Base-by-base conservation (phyloP, 2,329 filamentous ascomycete genomes). In the Phoma sp. region DNA sequence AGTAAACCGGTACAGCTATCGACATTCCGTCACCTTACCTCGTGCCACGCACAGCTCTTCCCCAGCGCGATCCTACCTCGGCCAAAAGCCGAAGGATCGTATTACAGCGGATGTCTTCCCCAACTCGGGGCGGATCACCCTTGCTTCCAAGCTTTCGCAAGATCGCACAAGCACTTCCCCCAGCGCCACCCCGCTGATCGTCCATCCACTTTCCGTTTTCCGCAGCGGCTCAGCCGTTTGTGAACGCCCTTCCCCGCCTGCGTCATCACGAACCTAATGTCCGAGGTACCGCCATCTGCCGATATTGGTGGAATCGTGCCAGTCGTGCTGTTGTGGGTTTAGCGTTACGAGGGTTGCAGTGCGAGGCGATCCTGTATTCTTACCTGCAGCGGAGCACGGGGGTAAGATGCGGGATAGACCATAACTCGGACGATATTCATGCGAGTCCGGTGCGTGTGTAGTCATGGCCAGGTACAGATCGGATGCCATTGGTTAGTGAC, bases 151-250 rank as follows among this genome's bases (percentile, higher is more conserved):
- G 56, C 59, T 59, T 51, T 50, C 23, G 36, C 60, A 59, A 59
- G 56, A 53, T 53, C 57, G 49, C 18, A 37, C 51, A 59, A 59
- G 56, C 56, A 40, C 45, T 42, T 51, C 42, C 51, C 48, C 43
- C 47, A 45, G 47, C 57, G 39, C 57, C 49, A 56, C 47, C 59
- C 58, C 57, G 54, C 59, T 50, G 59, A 64, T 64, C 61, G 57
- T 34, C 53, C 6, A 30, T 23, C 23, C 21, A 29, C 45, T 36
- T 53, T 21, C 50, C 49, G 37, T 28, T 47, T 51, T 47, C 18
- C 33, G 47, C 37, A 57, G 53, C 59, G 59, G 59, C 17, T 57
- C 47, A 47, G 54, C 54, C 53, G 61, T 55, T 42, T 39, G 26
- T 38, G 12, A 33, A 28, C 26, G 34, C 21, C 9, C n/a, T 30